Percentiles rank a stretch among this genome's conserved stretches.
These are phyloP conservation scores for Kuraishia hungarica DNA, from an alignment of 805 yeast genomes.

Conservation along the genomic window DNA sequence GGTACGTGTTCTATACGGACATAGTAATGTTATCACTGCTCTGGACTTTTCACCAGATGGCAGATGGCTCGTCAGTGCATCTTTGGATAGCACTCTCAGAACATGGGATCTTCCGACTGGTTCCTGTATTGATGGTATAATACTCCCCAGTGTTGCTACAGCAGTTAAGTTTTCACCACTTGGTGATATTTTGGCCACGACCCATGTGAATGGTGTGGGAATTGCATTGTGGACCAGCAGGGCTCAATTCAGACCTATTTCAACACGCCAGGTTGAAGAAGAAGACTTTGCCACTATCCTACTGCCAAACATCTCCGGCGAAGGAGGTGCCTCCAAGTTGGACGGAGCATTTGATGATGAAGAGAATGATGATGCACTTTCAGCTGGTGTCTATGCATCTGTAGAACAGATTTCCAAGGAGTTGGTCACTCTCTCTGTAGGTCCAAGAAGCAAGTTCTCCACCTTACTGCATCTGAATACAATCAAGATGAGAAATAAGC, in stretches of 20 bases:
- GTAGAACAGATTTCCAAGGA: constrained; percentile 53
- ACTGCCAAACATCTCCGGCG: constrained; percentile 74
- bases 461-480: constrained; percentile 76
- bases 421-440: constrained; percentile 65
- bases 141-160: constrained; percentile 73
- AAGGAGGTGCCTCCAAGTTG: constrained; percentile 59
- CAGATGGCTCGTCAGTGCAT: constrained; percentile 82
- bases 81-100: constrained; percentile 80
- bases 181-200: constrained; percentile 86
- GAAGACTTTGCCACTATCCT: constrained; percentile 56
- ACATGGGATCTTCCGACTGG: constrained; percentile 99
- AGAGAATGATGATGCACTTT: constrained; percentile 22
- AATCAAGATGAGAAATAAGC: constrained; percentile 81
- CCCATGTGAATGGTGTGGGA: constrained; percentile 88
- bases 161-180: constrained; percentile 72
- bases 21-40: constrained; percentile 77
- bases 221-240: constrained; percentile 88
- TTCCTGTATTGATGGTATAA: constrained; percentile 88
- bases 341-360: constrained; percentile 67
- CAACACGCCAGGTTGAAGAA: constrained; percentile 69
- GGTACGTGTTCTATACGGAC: constrained; percentile 86
- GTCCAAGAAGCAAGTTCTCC: constrained; percentile 71
- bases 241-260: constrained; percentile 71
- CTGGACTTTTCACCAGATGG: constrained; percentile 93
- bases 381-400: constrained; percentile 34